Evolutionary conservation across 805 yeast genomes (phyloP), one percentile per base, ranked within the genome.

Genomic region (Kuraishia cidri): DNA sequence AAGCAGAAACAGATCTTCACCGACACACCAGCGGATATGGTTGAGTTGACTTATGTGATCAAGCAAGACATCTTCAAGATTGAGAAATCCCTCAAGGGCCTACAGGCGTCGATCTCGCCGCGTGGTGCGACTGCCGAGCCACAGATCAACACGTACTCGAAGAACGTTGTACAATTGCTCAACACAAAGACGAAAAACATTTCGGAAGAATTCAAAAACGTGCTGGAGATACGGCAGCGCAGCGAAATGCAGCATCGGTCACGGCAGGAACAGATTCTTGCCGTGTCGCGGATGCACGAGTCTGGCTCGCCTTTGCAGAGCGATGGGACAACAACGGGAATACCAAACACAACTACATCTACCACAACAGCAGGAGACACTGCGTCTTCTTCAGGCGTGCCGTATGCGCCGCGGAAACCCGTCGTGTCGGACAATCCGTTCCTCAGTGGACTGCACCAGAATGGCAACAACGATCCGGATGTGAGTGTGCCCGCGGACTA

Each of bases 11-110:
- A 96, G 13, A 58, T 90, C 50, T 85, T 92, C 43, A 95, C 88
- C 49, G 98, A 92, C 56, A 79, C 82, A 43, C 97, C 97, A 1
- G 79, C 85, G 11, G 97, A 92, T 50, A 85, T 92, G 41, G 84
- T 88, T 14, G 96, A 92, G 54, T 64, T 92, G 41, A 88, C 98
- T 1, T 83, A 79, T 44, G 79, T 87, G 26, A 78, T 81, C 39
- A 83, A 81, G 41, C 97, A 92, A 54, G 94, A 83, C 47, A 77
- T 92, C 32, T 78, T 87, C 50, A 75, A 75, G 42, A 75, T 92
- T 41, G 94, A 84, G 47, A 75, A 79, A 46, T 69, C 68, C 39
- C 66, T 83, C 42, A 76, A 75, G 45, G 73, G 64, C 35, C 59
- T 80, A 37, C 86, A 79, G 51, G 58, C 58, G 37, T 70, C 60